phyloP scores from a whole-genome alignment of 2,329 filamentous ascomycete species.

The Aspergillus sp. region DNA sequence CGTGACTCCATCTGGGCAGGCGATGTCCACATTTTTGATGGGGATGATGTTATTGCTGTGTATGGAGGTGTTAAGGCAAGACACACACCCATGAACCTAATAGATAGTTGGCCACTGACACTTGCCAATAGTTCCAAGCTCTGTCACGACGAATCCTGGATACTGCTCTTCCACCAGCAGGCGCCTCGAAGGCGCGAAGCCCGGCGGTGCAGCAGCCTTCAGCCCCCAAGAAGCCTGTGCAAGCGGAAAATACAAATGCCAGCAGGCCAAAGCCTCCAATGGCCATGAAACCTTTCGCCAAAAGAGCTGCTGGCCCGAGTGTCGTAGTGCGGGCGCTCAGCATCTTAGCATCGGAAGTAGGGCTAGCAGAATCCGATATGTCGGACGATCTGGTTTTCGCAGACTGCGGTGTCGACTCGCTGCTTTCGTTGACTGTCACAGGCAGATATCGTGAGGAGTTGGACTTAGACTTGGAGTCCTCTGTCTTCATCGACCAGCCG shows the following conservation, averaged over 20 bases:
- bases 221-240: slow-evolving; percentile 29
- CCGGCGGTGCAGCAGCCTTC: slow-evolving; percentile 23
- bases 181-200: slow-evolving; percentile 21
- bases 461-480: slow-evolving; percentile 58
- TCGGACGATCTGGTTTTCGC: slow-evolving; percentile 62
- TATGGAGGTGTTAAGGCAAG: slow-evolving; percentile 47
- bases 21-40: slow-evolving; percentile 62
- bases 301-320: slow-evolving; percentile 31
- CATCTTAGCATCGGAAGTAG: slow-evolving; percentile 49
- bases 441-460: slow-evolving; percentile 63
- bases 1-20: slow-evolving; percentile 56
- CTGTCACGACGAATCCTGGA: slow-evolving; percentile 43
- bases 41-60: slow-evolving; percentile 58
- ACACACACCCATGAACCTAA: neutral
- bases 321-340: slow-evolving; percentile 36
- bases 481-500: slow-evolving; percentile 60
- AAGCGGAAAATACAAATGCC: slow-evolving; percentile 23
- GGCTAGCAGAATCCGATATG: slow-evolving; percentile 58
- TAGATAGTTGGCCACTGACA: slow-evolving; percentile 10
- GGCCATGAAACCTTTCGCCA: slow-evolving; percentile 21
- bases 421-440: slow-evolving; percentile 61
- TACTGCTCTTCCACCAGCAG: slow-evolving; percentile 40
- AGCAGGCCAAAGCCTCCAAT: slow-evolving; percentile 24
- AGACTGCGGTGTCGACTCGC: slow-evolving; percentile 62
- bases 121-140: slow-evolving; percentile 38